Conservation (phyloP, 192 early-diverging fungal species). For the Mycoemilia scoparia region DNA sequence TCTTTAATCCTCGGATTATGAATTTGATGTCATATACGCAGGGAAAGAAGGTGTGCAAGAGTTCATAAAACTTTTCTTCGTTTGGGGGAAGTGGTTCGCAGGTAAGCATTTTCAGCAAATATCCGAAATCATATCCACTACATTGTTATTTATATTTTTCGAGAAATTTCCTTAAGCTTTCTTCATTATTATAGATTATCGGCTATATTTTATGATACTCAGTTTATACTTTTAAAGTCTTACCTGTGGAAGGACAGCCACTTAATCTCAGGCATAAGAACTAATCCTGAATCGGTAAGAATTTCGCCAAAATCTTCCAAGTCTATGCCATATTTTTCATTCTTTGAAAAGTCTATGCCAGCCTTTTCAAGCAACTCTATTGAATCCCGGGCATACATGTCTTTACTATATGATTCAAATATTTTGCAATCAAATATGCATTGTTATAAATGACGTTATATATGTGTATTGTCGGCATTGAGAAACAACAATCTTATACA, state of each 20-base stretch:
- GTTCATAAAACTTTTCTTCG: slow-evolving; percentile 87
- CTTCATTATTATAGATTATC: neutral
- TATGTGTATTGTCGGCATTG: neutral
- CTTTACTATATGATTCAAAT: too few relatives aligned
- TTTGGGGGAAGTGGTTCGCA: slow-evolving; percentile 79
- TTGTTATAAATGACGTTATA: neutral
- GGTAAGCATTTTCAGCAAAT: slow-evolving; percentile 87
- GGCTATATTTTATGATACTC: neutral
- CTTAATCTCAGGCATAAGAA: slow-evolving; percentile 82
- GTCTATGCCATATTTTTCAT: slow-evolving; percentile 92
- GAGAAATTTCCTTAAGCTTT: too few relatives aligned
- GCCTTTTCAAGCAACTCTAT: slow-evolving; percentile 93
- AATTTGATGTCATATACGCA: slow-evolving; percentile 99
- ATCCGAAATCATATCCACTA: slow-evolving; percentile 99
- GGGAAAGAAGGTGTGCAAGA: slow-evolving; percentile 87
- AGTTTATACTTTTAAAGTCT: too few relatives aligned
- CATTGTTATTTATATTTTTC: slow-evolving; percentile 8
- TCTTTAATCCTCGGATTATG: slow-evolving; percentile 92
- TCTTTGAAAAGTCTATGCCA: slow-evolving; percentile 93
- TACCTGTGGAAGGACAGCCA: slow-evolving; percentile 99
- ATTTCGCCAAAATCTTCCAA: slow-evolving; percentile 92
- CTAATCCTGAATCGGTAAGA: slow-evolving; percentile 90
- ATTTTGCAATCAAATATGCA: slow-evolving; percentile 3
- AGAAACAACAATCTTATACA: slow-evolving; percentile 30
- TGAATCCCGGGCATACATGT: slow-evolving; percentile 99